Evolutionary conservation across 2,329 filamentous ascomycete species (phyloP), one percentile per base, ranked within the genome.

Genomic region (Penicillium rolfsii): DNA sequence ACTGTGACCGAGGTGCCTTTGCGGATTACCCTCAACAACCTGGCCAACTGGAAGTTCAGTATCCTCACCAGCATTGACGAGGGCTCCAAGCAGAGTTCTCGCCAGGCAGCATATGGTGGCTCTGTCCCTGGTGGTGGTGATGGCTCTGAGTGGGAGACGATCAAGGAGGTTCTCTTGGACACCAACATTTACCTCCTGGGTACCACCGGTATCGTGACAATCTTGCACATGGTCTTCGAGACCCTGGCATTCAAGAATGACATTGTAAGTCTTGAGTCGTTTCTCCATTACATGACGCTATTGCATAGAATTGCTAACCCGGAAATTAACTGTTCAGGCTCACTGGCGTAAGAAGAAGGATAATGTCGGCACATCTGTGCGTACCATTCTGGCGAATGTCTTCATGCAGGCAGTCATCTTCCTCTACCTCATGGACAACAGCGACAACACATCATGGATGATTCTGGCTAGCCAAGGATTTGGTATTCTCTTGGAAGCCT

Each of bases 331-430:
- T 45, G 22, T 33, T 12, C 52, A 81, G 79, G 83, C 93, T 52
- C 95, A 99, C 79, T 99, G 95, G 87, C 91, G 93, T 74, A 97
- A 98, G 83, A 99, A 99, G 89, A 99, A 99, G 84, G 96, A 98
- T 81, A 95, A 97, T 61, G 91, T 99, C 30, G 95, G 95, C 65
- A 96, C 97, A 49, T 97, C 93, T 1, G 90, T 99, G 62, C 92
- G 95, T 59, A 96, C 94, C 35, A 99, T 99, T 72, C 83, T 99
- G 59, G 93, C 91, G 75, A 99, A 98, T 73, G 93, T 98, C 64
- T 93, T 98, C 77, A 99, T 99, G 95, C 95, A 99, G 78, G 78
- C 85, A 6, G 85, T 98, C 73, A 97, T 99, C 77, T 96, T 99
- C 85, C 84, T 99, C 49, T 99, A 99, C 79, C 85, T 99, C 33